Percentiles rank a stretch among this genome's conserved stretches.
These are phyloP conservation scores for Hypoxylon intermedium DNA, from an alignment of 495 filamentous ascomycete species.

Conservation along the genomic window DNA sequence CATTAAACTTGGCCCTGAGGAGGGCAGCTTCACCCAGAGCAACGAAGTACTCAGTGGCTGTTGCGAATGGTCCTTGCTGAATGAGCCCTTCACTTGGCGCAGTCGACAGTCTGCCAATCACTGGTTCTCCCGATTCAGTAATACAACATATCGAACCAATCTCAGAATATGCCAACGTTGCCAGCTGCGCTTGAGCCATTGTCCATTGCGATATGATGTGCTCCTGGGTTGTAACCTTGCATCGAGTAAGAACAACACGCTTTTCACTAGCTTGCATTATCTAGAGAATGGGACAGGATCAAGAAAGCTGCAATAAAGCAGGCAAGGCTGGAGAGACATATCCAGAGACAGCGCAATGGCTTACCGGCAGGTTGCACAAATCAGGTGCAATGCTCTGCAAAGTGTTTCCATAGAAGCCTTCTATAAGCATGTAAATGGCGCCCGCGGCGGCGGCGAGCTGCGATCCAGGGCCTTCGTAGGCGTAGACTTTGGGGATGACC, in stretches of 20 bases:
- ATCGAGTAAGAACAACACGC: not conserved
- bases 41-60: slow-evolving; percentile 23
- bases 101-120: slow-evolving; percentile 17
- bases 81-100: slow-evolving; percentile 10
- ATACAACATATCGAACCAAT: slow-evolving; percentile 29
- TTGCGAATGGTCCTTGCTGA: slow-evolving; percentile 13
- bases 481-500: slow-evolving; percentile 29
- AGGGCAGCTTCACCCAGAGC: slow-evolving; percentile 8
- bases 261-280: not conserved
- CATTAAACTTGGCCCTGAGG: not conserved
- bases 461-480: slow-evolving; percentile 33
- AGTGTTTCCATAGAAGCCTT: slow-evolving; percentile 44
- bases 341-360: not conserved
- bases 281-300: not conserved
- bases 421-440: slow-evolving; percentile 43
- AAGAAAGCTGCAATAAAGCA: not conserved
- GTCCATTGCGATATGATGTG: slow-evolving; percentile 45
- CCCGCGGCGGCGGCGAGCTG: slow-evolving; percentile 28
- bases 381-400: slow-evolving; percentile 31
- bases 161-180: slow-evolving; percentile 10
- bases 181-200: slow-evolving; percentile 21
- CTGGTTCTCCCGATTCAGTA: slow-evolving; percentile 3
- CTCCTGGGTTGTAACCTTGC: slow-evolving; percentile 31
- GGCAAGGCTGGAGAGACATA: not conserved
- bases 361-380: slow-evolving; percentile 38